Base-by-base conservation (phyloP, 208 protist species). In the Acanthamoeba polyphaga region DNA sequence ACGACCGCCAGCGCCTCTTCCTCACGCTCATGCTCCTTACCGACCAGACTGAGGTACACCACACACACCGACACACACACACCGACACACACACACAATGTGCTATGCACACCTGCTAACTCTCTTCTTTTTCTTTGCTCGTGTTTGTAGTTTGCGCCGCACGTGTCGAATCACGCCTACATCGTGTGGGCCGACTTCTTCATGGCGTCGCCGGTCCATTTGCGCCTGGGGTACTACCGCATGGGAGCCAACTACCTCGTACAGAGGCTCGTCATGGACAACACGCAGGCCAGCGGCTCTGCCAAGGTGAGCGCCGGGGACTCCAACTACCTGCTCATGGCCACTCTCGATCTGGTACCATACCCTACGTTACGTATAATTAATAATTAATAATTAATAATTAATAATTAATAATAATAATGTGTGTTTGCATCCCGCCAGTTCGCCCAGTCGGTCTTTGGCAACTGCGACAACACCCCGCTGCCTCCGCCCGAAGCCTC, bases 181-280 rank as follows among this genome's bases (percentile, higher is more conserved):
- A 55, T 58, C 27, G 89, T 93, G 64, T 93, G 89, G 89, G 68
- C 89, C n/a, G 49, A 80, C 38, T 93, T 72, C 49, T 93, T 93
- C 82, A 78, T 78, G 38, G 38, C 32, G 15, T 55, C 43, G 24
- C 89, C 89, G 29, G 29, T 72, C n/a, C 66, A 93, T 27, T 51
- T 93, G 53, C 46, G 89, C 17, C 34, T 93, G 66, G n/a, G 32
- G 13, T 93, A 93, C 29, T 93, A 93, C 49, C 60, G 82, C 13
- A 70, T 55, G 55, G 66, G 62, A 4, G 89, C 89, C 60, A 93
- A 93, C 89, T 80, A 78, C 68, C 60, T 93, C 19, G 29, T 80
- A 13, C 64, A 93, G 64, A 19, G 89, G 46, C 38, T 93, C 1
- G 74, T 74, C 66, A 74, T 38, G 29, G 66, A 38, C 66, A 74